Evolutionary conservation across 2,329 filamentous ascomycete species (phyloP).

Genomic region (Lasiodiplodia gonubiensis): DNA sequence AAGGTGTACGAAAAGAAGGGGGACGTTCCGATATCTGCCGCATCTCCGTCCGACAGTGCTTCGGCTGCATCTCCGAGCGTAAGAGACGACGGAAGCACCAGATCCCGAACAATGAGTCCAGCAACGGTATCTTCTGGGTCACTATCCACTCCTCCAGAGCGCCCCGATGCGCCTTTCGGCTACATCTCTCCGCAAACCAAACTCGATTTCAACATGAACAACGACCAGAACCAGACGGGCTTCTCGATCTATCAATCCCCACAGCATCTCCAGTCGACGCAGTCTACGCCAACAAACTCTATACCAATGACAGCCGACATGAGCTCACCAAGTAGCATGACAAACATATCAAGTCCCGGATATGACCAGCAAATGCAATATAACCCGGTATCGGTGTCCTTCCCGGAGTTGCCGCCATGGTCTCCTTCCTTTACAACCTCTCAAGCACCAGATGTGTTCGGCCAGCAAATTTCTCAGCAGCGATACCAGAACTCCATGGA

Average conservation of each 20-base stretch:
- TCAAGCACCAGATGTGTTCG: conserved; percentile 37
- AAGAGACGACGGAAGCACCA: conserved; percentile 50
- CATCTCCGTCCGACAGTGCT: conserved; percentile 54
- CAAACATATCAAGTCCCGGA: conserved; percentile 5
- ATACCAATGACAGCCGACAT: conserved; percentile 7
- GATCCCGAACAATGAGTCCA: conserved; percentile 55
- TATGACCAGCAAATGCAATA: conserved; percentile 33
- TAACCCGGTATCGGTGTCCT: conserved; percentile 43
- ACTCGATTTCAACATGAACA: conserved; percentile 36
- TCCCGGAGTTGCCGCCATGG: conserved; percentile 45
- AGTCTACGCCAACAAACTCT: conserved; percentile 33
- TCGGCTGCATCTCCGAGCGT: conserved; percentile 42
- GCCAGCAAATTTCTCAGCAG: conserved; percentile 35
- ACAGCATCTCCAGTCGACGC: conserved; percentile 35
- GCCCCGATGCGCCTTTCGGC: conserved; percentile 42
- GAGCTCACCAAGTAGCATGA: conserved; percentile 15
- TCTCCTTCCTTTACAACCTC: conserved; percentile 45
- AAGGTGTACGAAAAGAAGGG: conserved; percentile 78
- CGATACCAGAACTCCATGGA: conserved; percentile 8
- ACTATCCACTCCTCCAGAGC: conserved; percentile 45
- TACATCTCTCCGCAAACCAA: conserved; percentile 42
- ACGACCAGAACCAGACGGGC: conserved; percentile 33
- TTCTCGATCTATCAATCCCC: conserved; percentile 34
- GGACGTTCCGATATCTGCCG: conserved; percentile 56
- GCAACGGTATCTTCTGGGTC: conserved; percentile 46